A percentile compares a stretch with the other conserved stretches of the same genome.
Conservation (phyloP, 371 early-diverging fungal genomes). For the Mortierella sp. region DNA sequence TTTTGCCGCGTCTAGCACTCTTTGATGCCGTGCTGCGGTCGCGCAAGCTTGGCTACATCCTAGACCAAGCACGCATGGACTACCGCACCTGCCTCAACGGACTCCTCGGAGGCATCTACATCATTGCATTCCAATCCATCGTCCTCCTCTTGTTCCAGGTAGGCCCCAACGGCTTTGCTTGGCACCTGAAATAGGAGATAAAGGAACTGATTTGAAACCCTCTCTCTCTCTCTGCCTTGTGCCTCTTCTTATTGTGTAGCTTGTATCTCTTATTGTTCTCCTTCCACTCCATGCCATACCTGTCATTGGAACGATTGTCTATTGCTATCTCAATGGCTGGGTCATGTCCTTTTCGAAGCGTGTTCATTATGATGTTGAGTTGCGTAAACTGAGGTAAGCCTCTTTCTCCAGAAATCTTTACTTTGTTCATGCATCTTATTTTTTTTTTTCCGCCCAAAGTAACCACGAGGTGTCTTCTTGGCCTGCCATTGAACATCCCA, state of each 20-base stretch:
- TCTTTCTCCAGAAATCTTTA: too few relatives aligned
- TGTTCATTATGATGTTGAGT: constrained; percentile 70
- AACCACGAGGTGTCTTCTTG: too few relatives aligned
- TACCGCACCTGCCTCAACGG: constrained; percentile 48
- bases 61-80: constrained; percentile 46
- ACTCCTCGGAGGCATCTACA: constrained; percentile 32
- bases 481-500: too few relatives aligned
- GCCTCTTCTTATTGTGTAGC: too few relatives aligned
- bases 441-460: neutral
- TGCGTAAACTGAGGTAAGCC: constrained; percentile 56
- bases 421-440: neutral
- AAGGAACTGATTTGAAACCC: neutral
- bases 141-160: constrained; percentile 47
- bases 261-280: constrained; percentile 62
- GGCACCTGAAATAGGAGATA: too few relatives aligned
- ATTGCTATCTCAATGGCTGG: constrained; percentile 75
- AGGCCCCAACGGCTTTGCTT: neutral
- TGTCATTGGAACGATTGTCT: constrained; percentile 65
- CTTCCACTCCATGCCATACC: constrained; percentile 75
- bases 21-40: constrained; percentile 49
- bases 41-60: constrained; percentile 39
- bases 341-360: constrained; percentile 59
- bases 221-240: constrained; percentile 16
- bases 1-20: constrained; percentile 14
- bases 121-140: constrained; percentile 42